Conservation (phyloP, 1,284 basidiomycete genomes). For the Vanrija pseudolonga region DNA sequence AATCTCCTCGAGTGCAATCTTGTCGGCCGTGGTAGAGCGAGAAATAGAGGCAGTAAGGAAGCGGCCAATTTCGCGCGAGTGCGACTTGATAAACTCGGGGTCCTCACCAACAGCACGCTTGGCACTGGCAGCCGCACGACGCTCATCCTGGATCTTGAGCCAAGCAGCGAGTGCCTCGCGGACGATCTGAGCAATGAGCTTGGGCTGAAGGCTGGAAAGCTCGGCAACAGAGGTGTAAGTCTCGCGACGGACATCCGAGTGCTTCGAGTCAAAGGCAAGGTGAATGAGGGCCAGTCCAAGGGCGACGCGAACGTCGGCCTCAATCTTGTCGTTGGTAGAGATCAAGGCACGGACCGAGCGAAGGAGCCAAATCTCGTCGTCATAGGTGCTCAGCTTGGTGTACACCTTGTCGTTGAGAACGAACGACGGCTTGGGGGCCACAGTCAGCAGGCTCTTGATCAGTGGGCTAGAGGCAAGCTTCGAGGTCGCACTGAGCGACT, state of each 20-base stretch:
- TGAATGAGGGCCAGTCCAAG: slow-evolving; percentile 66
- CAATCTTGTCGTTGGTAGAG: slow-evolving; percentile 56
- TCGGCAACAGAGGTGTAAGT: slow-evolving; percentile 54
- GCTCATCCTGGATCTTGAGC: slow-evolving; percentile 32
- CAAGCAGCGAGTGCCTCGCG: slow-evolving; percentile 56
- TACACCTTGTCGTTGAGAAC: slow-evolving; percentile 82
- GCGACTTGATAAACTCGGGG: slow-evolving; percentile 25
- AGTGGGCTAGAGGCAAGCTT: slow-evolving; percentile 38
- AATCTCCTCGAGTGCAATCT: slow-evolving; percentile 28
- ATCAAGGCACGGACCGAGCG: slow-evolving; percentile 61
- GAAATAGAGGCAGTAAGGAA: slow-evolving; percentile 23
- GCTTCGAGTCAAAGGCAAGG: slow-evolving; percentile 60
- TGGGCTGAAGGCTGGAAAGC: slow-evolving; percentile 45
- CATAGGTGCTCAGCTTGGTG: slow-evolving; percentile 60
- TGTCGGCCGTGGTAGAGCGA: slow-evolving; percentile 15
- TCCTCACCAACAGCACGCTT: slow-evolving; percentile 25
- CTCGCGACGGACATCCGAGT: slow-evolving; percentile 56
- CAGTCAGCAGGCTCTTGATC: slow-evolving; percentile 44
- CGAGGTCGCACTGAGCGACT: slow-evolving; percentile 11
- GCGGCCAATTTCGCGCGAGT: slow-evolving; percentile 38
- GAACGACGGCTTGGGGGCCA: slow-evolving; percentile 70
- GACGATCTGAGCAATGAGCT: slow-evolving; percentile 56
- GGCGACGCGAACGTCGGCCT: slow-evolving; percentile 59
- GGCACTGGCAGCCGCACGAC: slow-evolving; percentile 17
- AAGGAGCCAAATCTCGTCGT: slow-evolving; percentile 77